Evolutionary conservation across 2,329 filamentous ascomycete species (phyloP).

Genomic region (Botrytis byssoidea): DNA sequence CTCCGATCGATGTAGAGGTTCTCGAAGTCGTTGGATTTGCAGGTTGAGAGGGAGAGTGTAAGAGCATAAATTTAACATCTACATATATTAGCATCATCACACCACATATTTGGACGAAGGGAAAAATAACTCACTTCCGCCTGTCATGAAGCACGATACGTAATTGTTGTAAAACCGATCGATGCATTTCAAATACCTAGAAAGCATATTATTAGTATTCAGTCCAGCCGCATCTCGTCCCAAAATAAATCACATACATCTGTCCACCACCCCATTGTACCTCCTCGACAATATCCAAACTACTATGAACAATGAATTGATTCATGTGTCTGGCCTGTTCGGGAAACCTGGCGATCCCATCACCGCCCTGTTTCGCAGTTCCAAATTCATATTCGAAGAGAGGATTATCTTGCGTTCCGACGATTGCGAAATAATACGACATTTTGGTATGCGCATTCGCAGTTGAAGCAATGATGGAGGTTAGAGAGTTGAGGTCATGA

Average conservation of each 20-base stretch:
- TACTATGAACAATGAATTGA: slow-evolving; percentile 94
- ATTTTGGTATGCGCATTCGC: slow-evolving; percentile 50
- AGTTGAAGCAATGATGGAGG: slow-evolving; percentile 9
- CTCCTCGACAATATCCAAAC: slow-evolving; percentile 93
- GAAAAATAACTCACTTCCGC: slow-evolving; percentile 53
- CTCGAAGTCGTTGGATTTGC: slow-evolving; percentile 48
- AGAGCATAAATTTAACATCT: slow-evolving; percentile 86
- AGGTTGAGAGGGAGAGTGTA: slow-evolving; percentile 71
- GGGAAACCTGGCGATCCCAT: slow-evolving; percentile 84
- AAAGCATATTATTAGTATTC: slow-evolving; percentile 10
- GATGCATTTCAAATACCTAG: slow-evolving; percentile 91
- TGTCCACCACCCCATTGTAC: slow-evolving; percentile 87
- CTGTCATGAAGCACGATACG: slow-evolving; percentile 92
- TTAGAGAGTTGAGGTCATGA: slow-evolving; percentile 22
- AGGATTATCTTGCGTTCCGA: slow-evolving; percentile 92
- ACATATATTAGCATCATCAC: background rate
- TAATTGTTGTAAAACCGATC: slow-evolving; percentile 97
- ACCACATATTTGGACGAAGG: background rate
- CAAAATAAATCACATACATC: slow-evolving; percentile 58
- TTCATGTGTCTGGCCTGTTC: slow-evolving; percentile 91
- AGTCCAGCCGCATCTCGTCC: slow-evolving; percentile 6
- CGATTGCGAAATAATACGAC: slow-evolving; percentile 98
- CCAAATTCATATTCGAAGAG: slow-evolving; percentile 97
- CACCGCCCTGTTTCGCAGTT: slow-evolving; percentile 91
- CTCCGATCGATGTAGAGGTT: slow-evolving; percentile 68